Evolutionary conservation across 2,329 filamentous ascomycete genomes (phyloP).

Genomic region (Rasamsonia emersonii): DNA sequence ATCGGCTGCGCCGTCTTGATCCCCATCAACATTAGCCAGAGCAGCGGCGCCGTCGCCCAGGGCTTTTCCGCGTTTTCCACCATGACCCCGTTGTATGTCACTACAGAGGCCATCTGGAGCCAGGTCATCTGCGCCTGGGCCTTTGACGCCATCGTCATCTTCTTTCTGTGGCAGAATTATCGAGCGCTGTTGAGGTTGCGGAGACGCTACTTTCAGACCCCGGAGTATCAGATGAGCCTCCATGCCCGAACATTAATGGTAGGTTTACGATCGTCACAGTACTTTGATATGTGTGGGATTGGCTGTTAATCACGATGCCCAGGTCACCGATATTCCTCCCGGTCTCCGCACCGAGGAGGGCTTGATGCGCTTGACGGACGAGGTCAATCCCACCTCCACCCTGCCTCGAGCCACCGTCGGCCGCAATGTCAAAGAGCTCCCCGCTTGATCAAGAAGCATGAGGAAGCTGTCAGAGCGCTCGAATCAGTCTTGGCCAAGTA

Average conservation of each 20-base stretch:
- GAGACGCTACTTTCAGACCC: constrained; percentile 70
- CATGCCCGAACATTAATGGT: constrained; percentile 60
- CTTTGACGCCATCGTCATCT: constrained; percentile 66
- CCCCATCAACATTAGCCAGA: constrained; percentile 62
- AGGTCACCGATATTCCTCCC: constrained; percentile 77
- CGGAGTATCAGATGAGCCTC: constrained; percentile 80
- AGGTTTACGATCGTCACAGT: constrained; percentile 10
- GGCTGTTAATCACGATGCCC: constrained; percentile 1
- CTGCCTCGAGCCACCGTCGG: constrained; percentile 75
- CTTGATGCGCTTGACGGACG: constrained; percentile 72
- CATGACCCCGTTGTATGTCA: constrained; percentile 46
- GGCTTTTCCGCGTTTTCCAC: constrained; percentile 25
- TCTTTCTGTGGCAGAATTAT: constrained; percentile 89
- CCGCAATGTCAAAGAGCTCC: constrained; percentile 84
- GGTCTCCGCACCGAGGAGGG: constrained; percentile 76
- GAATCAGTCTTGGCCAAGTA: constrained; percentile 83
- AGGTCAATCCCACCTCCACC: constrained; percentile 67
- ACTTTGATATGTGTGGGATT: constrained; percentile 1
- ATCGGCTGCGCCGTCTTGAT: constrained; percentile 70
- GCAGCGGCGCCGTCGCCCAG: constrained; percentile 23
- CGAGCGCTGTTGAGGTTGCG: constrained; percentile 61
- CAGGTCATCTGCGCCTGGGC: constrained; percentile 52
- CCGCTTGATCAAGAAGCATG: constrained; percentile 79
- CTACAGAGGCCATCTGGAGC: constrained; percentile 45
- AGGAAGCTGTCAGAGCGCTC: constrained; percentile 68